A percentile compares a stretch with the other conserved stretches of the same genome.
Evolutionary conservation across 108 stramenopile genomes (phyloP).

Genomic region (Bacterosira constricta): DNA sequence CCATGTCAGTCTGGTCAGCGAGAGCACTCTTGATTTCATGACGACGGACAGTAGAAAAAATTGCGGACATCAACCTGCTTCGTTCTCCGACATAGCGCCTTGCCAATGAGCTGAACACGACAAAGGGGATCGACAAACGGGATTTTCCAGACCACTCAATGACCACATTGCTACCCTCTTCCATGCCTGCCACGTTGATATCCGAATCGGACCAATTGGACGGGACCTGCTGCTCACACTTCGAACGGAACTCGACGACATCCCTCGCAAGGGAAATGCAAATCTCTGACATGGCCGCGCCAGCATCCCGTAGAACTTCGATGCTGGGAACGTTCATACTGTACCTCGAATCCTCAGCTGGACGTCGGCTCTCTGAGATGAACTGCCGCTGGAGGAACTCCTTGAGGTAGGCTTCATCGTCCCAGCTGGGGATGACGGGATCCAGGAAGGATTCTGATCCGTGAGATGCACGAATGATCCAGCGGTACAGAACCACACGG

Average conservation of each 20-base stretch:
- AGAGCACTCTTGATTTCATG: slow-evolving; percentile 78
- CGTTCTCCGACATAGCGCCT: slow-evolving; percentile 68
- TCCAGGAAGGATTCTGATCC: slow-evolving; percentile 66
- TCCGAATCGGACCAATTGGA: slow-evolving; percentile 67
- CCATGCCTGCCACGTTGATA: slow-evolving; percentile 62
- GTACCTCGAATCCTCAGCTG: slow-evolving; percentile 30
- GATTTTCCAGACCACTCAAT: slow-evolving; percentile 72
- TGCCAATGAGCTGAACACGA: slow-evolving; percentile 49
- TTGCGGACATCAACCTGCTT: slow-evolving; percentile 61
- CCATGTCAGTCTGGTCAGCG: slow-evolving; percentile 61
- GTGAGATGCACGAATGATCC: slow-evolving; percentile 86
- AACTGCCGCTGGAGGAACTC: slow-evolving; percentile 85
- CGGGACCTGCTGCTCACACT: slow-evolving; percentile 56
- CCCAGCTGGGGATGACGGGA: slow-evolving; percentile 87
- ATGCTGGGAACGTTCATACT: slow-evolving; percentile 59
- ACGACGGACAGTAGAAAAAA: slow-evolving; percentile 68
- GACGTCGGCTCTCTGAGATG: slow-evolving; percentile 74
- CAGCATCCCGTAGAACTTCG: slow-evolving; percentile 81
- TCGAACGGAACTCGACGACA: slow-evolving; percentile 54
- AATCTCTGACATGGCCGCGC: slow-evolving; percentile 64
- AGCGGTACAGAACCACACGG: slow-evolving; percentile 75
- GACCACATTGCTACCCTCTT: slow-evolving; percentile 45
- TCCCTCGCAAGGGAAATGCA: slow-evolving; percentile 73
- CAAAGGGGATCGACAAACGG: slow-evolving; percentile 50
- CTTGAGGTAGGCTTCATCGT: slow-evolving; percentile 61